Percentiles rank a stretch among this genome's conserved stretches.
Evolutionary conservation across 2,329 filamentous ascomycete species (phyloP).

Genomic region (Clonostachys solani): DNA sequence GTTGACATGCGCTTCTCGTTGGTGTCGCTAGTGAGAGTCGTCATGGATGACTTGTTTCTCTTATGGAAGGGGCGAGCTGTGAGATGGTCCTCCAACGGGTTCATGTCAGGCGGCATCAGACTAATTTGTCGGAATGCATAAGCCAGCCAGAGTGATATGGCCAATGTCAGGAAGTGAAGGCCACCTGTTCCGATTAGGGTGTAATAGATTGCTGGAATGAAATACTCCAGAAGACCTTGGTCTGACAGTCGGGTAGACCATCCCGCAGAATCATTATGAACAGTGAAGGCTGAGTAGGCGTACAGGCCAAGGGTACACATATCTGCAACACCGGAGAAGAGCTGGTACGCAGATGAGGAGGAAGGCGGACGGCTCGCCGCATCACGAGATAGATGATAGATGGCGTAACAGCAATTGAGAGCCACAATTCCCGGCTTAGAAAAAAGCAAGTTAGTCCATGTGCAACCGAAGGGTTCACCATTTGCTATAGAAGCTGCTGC

Average conservation of each 20-base stretch:
- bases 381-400: slow-evolving; percentile 74
- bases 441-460: not conserved
- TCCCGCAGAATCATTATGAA: slow-evolving; percentile 31
- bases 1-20: slow-evolving; percentile 58
- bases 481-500: slow-evolving; percentile 18
- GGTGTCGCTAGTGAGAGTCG: slow-evolving; percentile 34
- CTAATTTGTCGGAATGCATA: slow-evolving; percentile 79
- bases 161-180: slow-evolving; percentile 67
- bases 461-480: not conserved
- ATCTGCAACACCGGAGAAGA: slow-evolving; percentile 77
- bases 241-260: slow-evolving; percentile 67
- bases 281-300: slow-evolving; percentile 45
- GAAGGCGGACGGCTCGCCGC: slow-evolving; percentile 68
- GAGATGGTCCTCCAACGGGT: slow-evolving; percentile 82
- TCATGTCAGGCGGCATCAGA: slow-evolving; percentile 86
- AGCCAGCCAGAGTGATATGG: slow-evolving; percentile 70
- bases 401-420: slow-evolving; percentile 68
- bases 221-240: slow-evolving; percentile 48
- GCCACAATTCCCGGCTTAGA: slow-evolving; percentile 70
- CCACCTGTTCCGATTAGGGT: slow-evolving; percentile 58
- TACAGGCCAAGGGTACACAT: slow-evolving; percentile 50
- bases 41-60: slow-evolving; percentile 61
- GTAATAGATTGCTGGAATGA: slow-evolving; percentile 67
- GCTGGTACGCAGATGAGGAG: slow-evolving; percentile 83
- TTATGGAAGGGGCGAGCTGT: slow-evolving; percentile 71